phyloP scores from a whole-genome alignment of 140 eudicot genomes.

The Ambrosia hybrid region DNA sequence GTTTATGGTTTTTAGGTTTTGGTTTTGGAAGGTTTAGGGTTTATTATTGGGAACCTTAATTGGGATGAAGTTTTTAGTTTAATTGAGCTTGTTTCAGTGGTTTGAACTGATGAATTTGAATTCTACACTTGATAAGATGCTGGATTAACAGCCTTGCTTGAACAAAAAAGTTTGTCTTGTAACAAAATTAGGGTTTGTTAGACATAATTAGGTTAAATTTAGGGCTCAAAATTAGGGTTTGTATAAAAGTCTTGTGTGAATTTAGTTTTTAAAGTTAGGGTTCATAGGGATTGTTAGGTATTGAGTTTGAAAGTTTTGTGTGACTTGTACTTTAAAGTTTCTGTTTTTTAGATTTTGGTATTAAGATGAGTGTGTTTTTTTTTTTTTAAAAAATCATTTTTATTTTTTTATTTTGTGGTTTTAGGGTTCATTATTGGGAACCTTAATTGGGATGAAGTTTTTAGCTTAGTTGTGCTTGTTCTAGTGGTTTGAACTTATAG shows the following conservation, averaged over 20 bases:
- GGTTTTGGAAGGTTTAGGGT: slow-evolving; percentile 14
- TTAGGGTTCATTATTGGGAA: slow-evolving; percentile 14
- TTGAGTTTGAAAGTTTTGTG: slow-evolving; percentile 1
- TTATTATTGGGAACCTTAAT: slow-evolving; percentile 8
- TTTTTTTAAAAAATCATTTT: no score
- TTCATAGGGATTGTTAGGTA: slow-evolving; percentile 5
- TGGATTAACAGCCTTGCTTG: background rate
- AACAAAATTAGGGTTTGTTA: background rate
- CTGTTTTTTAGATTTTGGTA: slow-evolving; percentile 17
- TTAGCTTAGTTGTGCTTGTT: background rate
- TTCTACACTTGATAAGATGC: no score
- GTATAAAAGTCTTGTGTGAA: background rate
- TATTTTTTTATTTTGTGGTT: background rate
- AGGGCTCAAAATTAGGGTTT: no score
- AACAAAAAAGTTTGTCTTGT: background rate
- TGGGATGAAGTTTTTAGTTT: background rate
- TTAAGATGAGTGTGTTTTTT: no score
- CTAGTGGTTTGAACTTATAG: no score
- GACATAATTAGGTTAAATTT: no score
- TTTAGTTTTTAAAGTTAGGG: slow-evolving; percentile 36
- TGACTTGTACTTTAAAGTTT: slow-evolving; percentile 7
- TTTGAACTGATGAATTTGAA: background rate
- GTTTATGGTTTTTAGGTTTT: slow-evolving; percentile 16
- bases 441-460: slow-evolving; percentile 7
- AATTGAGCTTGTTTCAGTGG: background rate